Percentiles rank a stretch among this genome's conserved stretches.
These are phyloP conservation scores for Astrothelium subdiscretum DNA, from an alignment of 495 filamentous ascomycete genomes.

Conservation along the genomic window DNA sequence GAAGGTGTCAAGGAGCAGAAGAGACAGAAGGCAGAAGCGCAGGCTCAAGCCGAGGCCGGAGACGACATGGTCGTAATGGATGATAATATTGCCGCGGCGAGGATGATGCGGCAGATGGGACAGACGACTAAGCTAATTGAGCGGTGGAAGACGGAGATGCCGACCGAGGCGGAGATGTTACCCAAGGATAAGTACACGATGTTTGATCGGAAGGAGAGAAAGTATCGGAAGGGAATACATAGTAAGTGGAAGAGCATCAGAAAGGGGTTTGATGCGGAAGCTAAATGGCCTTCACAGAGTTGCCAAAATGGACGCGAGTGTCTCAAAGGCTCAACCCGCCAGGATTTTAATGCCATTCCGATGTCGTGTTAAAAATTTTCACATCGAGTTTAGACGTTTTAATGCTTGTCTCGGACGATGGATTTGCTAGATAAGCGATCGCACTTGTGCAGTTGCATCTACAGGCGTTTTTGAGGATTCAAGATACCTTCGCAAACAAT, in stretches of 20 bases:
- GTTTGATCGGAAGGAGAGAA: constrained; percentile 91
- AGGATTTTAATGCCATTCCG: constrained; percentile 68
- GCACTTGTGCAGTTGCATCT: background rate
- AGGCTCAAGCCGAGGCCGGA: background rate
- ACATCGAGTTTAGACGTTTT: too few relatives aligned
- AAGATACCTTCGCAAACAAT: background rate
- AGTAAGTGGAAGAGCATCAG: constrained; percentile 41
- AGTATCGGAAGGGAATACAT: constrained; percentile 90
- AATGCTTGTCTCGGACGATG: background rate
- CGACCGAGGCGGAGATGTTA: constrained; percentile 89
- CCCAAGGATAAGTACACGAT: constrained; percentile 96
- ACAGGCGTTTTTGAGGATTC: background rate
- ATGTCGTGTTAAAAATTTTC: too few relatives aligned
- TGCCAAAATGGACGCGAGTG: constrained; percentile 94
- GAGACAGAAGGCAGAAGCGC: background rate
- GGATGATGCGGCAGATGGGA: constrained; percentile 3
- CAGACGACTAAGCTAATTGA: constrained; percentile 49
- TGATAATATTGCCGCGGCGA: background rate
- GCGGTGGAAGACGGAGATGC: constrained; percentile 91
- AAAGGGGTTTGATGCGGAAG: constrained; percentile 7
- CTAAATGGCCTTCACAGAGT: constrained; percentile 39
- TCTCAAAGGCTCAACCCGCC: constrained; percentile 88
- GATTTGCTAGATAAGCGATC: too few relatives aligned
- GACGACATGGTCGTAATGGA: background rate
- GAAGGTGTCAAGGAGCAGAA: background rate